These are phyloP conservation scores for Myotisia sp. DNA, from an alignment of 2,329 filamentous ascomycete species.

Conservation along the genomic window DNA sequence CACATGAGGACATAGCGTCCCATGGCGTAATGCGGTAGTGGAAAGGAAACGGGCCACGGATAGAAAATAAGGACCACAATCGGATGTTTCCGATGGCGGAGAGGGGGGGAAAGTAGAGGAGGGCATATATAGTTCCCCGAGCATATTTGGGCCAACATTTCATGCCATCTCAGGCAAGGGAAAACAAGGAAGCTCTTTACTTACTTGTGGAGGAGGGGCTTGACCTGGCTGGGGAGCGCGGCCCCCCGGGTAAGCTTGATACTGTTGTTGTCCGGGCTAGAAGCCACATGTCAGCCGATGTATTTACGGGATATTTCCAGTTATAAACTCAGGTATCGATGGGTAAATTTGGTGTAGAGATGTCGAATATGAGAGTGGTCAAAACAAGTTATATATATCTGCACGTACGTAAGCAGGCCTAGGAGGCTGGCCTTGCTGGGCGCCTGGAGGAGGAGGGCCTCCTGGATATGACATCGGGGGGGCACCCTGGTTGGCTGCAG, in stretches of 20 bases:
- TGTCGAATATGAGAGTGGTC: background rate
- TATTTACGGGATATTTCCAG: background rate
- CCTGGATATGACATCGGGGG: conserved; percentile 19
- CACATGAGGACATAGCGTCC: too few species aligned
- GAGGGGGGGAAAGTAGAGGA: too few species aligned
- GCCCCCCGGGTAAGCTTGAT: conserved; percentile 10
- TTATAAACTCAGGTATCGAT: background rate
- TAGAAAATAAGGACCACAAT: too few species aligned
- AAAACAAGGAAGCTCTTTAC: too few species aligned
- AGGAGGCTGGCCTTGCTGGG: conserved; percentile 14
- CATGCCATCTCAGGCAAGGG: too few species aligned
- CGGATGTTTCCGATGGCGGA: too few species aligned
- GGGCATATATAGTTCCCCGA: too few species aligned
- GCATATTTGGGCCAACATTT: too few species aligned
- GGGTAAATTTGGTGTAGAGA: background rate
- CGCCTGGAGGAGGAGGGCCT: conserved; percentile 20
- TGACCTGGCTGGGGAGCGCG: conserved; percentile 3
- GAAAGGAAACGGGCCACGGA: too few species aligned
- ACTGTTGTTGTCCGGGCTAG: conserved; percentile 14
- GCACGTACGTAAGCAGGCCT: conserved; percentile 41
- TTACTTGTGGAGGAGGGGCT: conserved; percentile 5
- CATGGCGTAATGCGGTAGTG: too few species aligned
- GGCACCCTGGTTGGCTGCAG: conserved; percentile 24
- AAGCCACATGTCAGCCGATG: conserved; percentile 1
- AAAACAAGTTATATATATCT: conserved; percentile 4